Percentiles rank a stretch among this genome's conserved stretches.
phyloP scores from a whole-genome alignment of 495 filamentous ascomycete genomes.

The Neurospora africana region DNA sequence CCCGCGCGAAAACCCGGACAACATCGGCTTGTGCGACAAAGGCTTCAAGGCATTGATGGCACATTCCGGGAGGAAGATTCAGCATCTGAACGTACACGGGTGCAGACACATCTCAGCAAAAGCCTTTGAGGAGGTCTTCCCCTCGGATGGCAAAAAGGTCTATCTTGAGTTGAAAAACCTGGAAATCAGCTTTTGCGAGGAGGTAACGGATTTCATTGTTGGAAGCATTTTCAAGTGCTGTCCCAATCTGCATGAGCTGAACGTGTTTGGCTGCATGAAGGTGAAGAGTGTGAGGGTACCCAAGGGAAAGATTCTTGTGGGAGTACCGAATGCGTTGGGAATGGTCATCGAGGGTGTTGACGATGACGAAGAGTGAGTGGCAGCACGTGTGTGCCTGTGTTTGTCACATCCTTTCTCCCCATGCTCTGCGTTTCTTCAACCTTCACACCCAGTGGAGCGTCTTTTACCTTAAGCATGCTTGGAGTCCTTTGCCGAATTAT shows the following conservation, averaged over 20 bases:
- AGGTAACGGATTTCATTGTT: slow-evolving; percentile 63
- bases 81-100: slow-evolving; percentile 58
- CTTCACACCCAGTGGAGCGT: no score
- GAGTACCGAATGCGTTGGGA: slow-evolving; percentile 55
- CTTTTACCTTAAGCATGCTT: background rate
- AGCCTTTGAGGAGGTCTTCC: slow-evolving; percentile 63
- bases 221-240: slow-evolving; percentile 65
- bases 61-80: slow-evolving; percentile 59
- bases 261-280: slow-evolving; percentile 79
- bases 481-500: background rate
- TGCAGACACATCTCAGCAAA: slow-evolving; percentile 65
- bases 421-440: background rate
- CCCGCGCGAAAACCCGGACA: slow-evolving; percentile 45
- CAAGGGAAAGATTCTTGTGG: slow-evolving; percentile 63
- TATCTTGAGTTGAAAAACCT: slow-evolving; percentile 60
- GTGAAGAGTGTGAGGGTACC: slow-evolving; percentile 62
- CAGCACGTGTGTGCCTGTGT: background rate
- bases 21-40: slow-evolving; percentile 57
- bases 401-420: background rate
- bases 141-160: slow-evolving; percentile 25
- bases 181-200: slow-evolving; percentile 68
- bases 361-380: slow-evolving; percentile 4
- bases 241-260: slow-evolving; percentile 58
- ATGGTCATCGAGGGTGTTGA: slow-evolving; percentile 43
- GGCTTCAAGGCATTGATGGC: slow-evolving; percentile 73